Evolutionary conservation across 75 land plant genomes (phyloP).

Genomic region (Cupressus sempervirens): DNA sequence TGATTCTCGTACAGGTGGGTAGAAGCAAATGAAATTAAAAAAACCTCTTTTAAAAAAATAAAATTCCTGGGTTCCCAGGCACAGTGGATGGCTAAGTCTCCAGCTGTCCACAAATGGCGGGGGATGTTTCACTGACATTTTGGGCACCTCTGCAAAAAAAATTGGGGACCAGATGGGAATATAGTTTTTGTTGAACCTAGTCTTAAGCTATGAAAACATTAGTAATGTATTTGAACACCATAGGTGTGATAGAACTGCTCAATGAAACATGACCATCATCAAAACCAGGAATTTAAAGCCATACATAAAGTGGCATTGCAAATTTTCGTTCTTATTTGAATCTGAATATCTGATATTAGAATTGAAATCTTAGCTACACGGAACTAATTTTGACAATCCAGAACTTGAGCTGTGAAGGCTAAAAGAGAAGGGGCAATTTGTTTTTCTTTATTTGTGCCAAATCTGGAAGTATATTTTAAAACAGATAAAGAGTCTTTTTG

Average conservation of each 20-base stretch:
- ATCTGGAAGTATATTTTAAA: neutral
- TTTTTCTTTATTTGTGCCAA: neutral
- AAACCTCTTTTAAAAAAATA: too few relatives aligned
- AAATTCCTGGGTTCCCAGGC: too few relatives aligned
- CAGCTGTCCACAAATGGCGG: too few relatives aligned
- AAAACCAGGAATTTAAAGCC: neutral
- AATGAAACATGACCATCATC: neutral
- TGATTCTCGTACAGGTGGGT: too few relatives aligned
- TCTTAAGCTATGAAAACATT: neutral
- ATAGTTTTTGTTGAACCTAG: neutral
- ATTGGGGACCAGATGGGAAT: too few relatives aligned
- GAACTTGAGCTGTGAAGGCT: neutral
- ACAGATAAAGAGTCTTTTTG: neutral
- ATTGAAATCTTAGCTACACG: neutral
- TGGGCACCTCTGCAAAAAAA: too few relatives aligned
- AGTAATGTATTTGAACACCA: neutral
- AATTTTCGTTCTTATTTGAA: neutral
- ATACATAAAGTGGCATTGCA: neutral
- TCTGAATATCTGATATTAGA: neutral
- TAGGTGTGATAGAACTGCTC: neutral
- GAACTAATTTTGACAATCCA: neutral
- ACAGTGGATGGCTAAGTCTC: too few relatives aligned
- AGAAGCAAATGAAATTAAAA: too few relatives aligned
- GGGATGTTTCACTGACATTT: too few relatives aligned
- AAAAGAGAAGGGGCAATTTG: neutral